Conservation (phyloP, 106 monocot genomes). For the Apostasia ramifera region DNA sequence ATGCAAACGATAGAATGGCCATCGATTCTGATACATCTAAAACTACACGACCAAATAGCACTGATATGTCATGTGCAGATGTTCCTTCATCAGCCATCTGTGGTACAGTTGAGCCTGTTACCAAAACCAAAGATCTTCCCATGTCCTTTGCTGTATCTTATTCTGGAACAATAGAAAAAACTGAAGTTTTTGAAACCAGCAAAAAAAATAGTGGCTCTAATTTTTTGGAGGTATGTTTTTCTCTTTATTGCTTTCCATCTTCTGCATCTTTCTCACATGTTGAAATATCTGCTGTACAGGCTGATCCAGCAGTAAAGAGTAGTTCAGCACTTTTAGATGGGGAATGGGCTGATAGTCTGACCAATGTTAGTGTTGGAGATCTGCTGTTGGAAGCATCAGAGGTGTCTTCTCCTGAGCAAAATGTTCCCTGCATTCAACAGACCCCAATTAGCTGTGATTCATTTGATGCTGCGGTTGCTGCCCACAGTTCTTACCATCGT, state of each 20-base stretch:
- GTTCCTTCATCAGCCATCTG: not conserved
- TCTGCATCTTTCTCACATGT: not conserved
- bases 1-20: not conserved
- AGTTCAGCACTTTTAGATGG: constrained; percentile 25
- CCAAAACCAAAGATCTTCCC: constrained; percentile 1
- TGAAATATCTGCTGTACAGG: constrained; percentile 19
- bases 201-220: constrained; percentile 1
- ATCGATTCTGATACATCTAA: not conserved
- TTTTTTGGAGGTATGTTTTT: not conserved
- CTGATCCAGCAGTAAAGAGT: constrained; percentile 5
- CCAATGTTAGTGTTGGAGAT: constrained; percentile 79
- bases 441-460: constrained; percentile 60
- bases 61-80: too few species aligned
- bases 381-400: constrained; percentile 72
- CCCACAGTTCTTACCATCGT: constrained; percentile 44
- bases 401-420: constrained; percentile 22
- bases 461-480: constrained; percentile 89
- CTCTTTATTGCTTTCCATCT: too few species aligned
- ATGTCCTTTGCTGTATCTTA: constrained; percentile 2
- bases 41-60: not conserved
- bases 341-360: constrained; percentile 93
- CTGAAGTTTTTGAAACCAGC: constrained; percentile 14
- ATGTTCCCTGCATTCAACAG: constrained; percentile 18
- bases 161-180: constrained; percentile 6
- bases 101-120: not conserved